phyloP scores from a whole-genome alignment of 441 rosid genomes.

The Manihot esculenta region DNA sequence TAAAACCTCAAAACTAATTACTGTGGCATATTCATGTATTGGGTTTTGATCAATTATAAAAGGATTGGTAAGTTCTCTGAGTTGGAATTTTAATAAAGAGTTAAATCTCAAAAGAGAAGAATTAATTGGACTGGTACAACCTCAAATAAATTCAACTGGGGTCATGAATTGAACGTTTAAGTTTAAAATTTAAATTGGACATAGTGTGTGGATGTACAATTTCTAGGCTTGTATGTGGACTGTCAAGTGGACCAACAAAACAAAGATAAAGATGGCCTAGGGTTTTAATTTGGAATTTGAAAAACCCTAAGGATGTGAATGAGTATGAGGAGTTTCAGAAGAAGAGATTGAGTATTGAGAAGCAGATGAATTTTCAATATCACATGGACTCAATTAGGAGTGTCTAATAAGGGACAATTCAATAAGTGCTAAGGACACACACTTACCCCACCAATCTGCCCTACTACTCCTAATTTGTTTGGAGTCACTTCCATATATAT shows the following conservation, averaged over 20 bases:
- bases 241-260: no score
- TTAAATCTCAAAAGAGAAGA: no score
- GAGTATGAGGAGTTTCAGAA: not conserved
- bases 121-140: no score
- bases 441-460: constrained; percentile 26
- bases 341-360: not conserved
- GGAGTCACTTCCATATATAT: constrained; percentile 26
- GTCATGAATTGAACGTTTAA: no score
- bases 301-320: not conserved
- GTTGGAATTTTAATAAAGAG: no score
- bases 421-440: constrained; percentile 34
- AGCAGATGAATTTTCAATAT: constrained; percentile 22
- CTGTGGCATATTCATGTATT: no score
- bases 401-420: constrained; percentile 40
- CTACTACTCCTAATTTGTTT: constrained; percentile 31
- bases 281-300: not conserved
- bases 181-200: no score
- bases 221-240: no score
- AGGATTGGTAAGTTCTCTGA: no score
- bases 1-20: not conserved
- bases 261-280: not conserved
- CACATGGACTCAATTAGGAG: constrained; percentile 29
- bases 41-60: no score
- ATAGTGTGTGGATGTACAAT: no score
- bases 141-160: no score